Percentiles rank a stretch among this genome's conserved stretches.
Evolutionary conservation across 495 filamentous ascomycete genomes (phyloP).

Genomic region (Penicillium taxi): DNA sequence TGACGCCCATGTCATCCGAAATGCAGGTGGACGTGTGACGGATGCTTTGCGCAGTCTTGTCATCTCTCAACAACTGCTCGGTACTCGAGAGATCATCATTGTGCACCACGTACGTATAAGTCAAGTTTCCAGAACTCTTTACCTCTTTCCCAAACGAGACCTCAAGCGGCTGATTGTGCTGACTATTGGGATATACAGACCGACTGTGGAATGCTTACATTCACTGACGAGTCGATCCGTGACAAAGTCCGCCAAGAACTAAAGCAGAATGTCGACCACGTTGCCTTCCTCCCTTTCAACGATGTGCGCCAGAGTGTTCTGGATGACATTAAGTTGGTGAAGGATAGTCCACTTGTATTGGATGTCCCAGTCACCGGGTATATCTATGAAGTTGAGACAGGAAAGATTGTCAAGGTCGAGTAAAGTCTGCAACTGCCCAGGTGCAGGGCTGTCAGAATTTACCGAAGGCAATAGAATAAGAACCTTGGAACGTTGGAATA

Average conservation of each 20-base stretch:
- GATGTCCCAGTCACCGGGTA: conserved; percentile 60
- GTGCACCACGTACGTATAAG: conserved; percentile 57
- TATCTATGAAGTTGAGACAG: conserved; percentile 74
- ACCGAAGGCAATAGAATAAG: too few species aligned
- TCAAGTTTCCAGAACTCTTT: conserved; percentile 23
- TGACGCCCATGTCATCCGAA: conserved; percentile 77
- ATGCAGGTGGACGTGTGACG: conserved; percentile 56
- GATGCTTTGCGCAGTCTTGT: conserved; percentile 69
- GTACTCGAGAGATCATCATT: conserved; percentile 67
- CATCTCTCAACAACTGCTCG: conserved; percentile 74
- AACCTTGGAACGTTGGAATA: too few species aligned
- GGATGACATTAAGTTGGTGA: conserved; percentile 59
- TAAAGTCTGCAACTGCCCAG: too few species aligned
- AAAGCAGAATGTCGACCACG: conserved; percentile 38
- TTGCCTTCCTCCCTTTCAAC: conserved; percentile 56
- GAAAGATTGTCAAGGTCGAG: conserved; percentile 53
- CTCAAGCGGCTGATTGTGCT: neutral
- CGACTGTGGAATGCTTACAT: conserved; percentile 78
- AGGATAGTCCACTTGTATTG: conserved; percentile 49
- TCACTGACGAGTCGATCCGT: conserved; percentile 57
- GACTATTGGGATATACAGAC: conserved; percentile 14
- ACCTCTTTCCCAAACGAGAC: neutral
- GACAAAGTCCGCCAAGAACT: conserved; percentile 51
- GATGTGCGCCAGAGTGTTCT: conserved; percentile 56
- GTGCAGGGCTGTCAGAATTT: too few species aligned